Percentiles rank a stretch among this genome's conserved stretches.
Evolutionary conservation across 257 asterid genomes (phyloP).

Genomic region (Gynochthodes officinalis): DNA sequence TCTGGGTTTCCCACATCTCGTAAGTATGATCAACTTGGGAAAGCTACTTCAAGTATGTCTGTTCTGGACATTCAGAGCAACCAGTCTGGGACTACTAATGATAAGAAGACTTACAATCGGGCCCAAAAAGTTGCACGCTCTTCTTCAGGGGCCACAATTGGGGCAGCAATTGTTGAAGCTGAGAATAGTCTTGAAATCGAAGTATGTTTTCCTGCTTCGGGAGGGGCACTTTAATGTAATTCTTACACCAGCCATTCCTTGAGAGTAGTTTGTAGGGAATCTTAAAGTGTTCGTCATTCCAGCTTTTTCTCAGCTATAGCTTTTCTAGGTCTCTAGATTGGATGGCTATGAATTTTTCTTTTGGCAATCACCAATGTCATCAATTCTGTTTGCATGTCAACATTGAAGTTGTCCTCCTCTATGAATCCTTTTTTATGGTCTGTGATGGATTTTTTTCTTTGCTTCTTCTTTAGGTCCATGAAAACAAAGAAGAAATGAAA

Average conservation of each 20-base stretch:
- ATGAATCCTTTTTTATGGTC: not conserved
- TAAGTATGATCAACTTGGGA: constrained; percentile 43
- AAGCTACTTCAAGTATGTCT: constrained; percentile 49
- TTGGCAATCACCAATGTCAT: not conserved
- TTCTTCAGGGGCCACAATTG: constrained; percentile 67
- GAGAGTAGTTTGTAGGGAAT: not conserved
- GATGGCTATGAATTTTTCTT: constrained; percentile 15
- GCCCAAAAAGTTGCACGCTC: constrained; percentile 61
- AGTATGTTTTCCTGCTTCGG: constrained; percentile 55
- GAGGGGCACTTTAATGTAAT: constrained; percentile 39
- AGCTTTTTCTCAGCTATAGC: constrained; percentile 10
- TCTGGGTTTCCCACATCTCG: constrained; percentile 31
- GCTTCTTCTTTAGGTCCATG: constrained; percentile 40
- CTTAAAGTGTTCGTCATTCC: not conserved
- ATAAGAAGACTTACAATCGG: constrained; percentile 29
- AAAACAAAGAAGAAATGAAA: constrained; percentile 80
- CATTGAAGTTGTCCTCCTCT: not conserved
- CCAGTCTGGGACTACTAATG: constrained; percentile 35
- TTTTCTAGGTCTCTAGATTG: constrained; percentile 5
- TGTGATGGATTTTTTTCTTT: not conserved
- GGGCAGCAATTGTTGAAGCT: constrained; percentile 94
- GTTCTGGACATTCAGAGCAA: constrained; percentile 37
- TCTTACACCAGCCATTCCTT: constrained; percentile 25
- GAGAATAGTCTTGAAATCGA: constrained; percentile 72
- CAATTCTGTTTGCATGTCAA: not conserved